A percentile compares a stretch with the other conserved stretches of the same genome.
These are phyloP conservation scores for Backusella parvicylindrica DNA, from an alignment of 192 early-diverging fungal genomes.

Conservation along the genomic window DNA sequence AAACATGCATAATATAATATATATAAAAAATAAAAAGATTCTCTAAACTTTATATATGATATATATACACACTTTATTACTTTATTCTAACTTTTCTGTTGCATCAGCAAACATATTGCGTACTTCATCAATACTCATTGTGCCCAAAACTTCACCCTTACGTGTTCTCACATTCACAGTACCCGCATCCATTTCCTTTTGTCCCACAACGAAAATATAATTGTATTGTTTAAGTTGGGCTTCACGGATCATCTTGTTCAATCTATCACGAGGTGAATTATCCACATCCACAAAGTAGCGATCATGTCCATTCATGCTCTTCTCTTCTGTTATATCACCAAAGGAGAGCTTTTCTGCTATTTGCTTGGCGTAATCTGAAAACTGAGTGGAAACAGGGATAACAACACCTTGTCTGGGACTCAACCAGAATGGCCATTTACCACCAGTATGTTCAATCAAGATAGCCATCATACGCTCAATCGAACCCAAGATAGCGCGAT, in stretches of 20 bases:
- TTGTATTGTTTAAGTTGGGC: constrained; percentile 84
- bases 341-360: constrained; percentile 39
- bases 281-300: constrained; percentile 84
- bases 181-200: constrained; percentile 64
- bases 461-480: constrained; percentile 97
- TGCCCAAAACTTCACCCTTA: constrained; percentile 57
- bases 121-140: constrained; percentile 59
- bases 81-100: constrained; percentile 41
- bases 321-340: constrained; percentile 40
- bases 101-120: constrained; percentile 52
- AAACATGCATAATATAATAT: not conserved
- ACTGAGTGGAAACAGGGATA: constrained; percentile 62
- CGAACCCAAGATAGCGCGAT: constrained; percentile 86
- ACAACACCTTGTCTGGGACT: constrained; percentile 88
- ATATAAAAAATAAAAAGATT: too few relatives aligned
- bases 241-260: constrained; percentile 76
- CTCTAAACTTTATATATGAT: not conserved
- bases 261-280: constrained; percentile 52
- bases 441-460: constrained; percentile 87
- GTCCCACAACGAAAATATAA: constrained; percentile 84
- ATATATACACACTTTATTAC: not conserved
- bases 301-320: constrained; percentile 18
- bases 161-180: constrained; percentile 74
- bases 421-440: constrained; percentile 95
- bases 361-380: constrained; percentile 65